Percentiles rank a stretch among this genome's conserved stretches.
phyloP scores from a whole-genome alignment of 2,329 filamentous ascomycete species.

The Calonectria multiphialidica region DNA sequence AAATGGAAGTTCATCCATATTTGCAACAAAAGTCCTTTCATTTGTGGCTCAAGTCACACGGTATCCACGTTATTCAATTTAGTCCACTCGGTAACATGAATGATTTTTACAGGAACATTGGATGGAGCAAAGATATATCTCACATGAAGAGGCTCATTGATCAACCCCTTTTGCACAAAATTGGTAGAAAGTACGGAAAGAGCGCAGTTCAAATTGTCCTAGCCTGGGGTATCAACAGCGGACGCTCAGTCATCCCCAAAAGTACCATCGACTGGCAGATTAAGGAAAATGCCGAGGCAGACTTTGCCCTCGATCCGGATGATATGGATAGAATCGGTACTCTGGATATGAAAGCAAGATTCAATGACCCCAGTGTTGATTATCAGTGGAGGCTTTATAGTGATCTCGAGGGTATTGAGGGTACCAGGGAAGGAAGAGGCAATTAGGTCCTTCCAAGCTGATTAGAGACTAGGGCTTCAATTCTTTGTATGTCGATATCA shows the following conservation, averaged over 20 bases:
- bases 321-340: slow-evolving; percentile 11
- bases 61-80: slow-evolving; percentile 49
- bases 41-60: slow-evolving; percentile 39
- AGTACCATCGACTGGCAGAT: slow-evolving; percentile 51
- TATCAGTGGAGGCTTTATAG: slow-evolving; percentile 25
- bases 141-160: slow-evolving; percentile 45
- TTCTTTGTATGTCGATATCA: too few species aligned
- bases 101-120: slow-evolving; percentile 45
- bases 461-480: too few species aligned
- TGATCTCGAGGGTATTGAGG: slow-evolving; percentile 23
- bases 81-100: slow-evolving; percentile 51
- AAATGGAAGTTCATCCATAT: slow-evolving; percentile 69
- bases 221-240: slow-evolving; percentile 49
- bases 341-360: slow-evolving; percentile 20
- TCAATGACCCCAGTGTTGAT: slow-evolving; percentile 22
- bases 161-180: slow-evolving; percentile 40
- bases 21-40: slow-evolving; percentile 47
- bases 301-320: slow-evolving; percentile 17
- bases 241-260: slow-evolving; percentile 51
- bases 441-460: too few species aligned
- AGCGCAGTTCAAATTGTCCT: slow-evolving; percentile 49
- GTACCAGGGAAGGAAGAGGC: slow-evolving; percentile 1
- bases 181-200: slow-evolving; percentile 45
- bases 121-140: slow-evolving; percentile 46
- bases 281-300: slow-evolving; percentile 30